Base-by-base conservation (phyloP, 257 asterid species). In the Solanum chmielewskii region DNA sequence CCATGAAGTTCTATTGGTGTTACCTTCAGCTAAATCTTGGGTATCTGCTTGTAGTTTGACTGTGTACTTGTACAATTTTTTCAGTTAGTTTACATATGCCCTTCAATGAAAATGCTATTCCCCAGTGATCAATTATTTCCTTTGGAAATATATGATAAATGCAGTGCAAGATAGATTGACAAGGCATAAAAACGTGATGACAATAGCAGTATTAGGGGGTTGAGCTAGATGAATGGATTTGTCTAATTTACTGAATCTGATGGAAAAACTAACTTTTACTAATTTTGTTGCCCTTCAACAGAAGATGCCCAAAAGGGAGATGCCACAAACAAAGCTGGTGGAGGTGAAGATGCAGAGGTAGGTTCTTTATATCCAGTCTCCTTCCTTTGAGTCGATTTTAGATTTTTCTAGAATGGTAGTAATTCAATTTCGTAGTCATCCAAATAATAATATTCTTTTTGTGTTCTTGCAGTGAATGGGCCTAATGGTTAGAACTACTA, bases 261-360 rank as follows among this genome's bases (percentile, higher is more conserved):
- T 44, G 68, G 84, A 25, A 45, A 77, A 45, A 9, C 6, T 78
- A n/a, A 42, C 23, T 78, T 47, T 45, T 47, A 4, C 44, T 81
- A 12, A 3, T 45, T 23, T 45, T 13, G 87, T 52, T 84, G 70
- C 20, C 77, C 14, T 87, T 91, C 68, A 76, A 90, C 92, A 95
- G 97, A 95, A 52, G 98, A 95, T 83, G 91, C 88, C 68, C 93
- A 88, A 86, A 94, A 93, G 68, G 85, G 85, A 71, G 96, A 94
- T 80, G 93, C 91, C 84, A 85, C 91, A 64, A 83, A 59, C 92
- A 94, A 90, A 91, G 90, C 77, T 62, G 96, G 95, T 41, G 97
- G 93, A 52, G 90, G 84, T 70, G 96, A 91, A 23, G 94, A 90
- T 87, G 93, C 92, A 52, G 94, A 95, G 97, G 98, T 94, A 77